phyloP scores from a whole-genome alignment of 192 early-diverging fungal species.

The Backusella circina region DNA sequence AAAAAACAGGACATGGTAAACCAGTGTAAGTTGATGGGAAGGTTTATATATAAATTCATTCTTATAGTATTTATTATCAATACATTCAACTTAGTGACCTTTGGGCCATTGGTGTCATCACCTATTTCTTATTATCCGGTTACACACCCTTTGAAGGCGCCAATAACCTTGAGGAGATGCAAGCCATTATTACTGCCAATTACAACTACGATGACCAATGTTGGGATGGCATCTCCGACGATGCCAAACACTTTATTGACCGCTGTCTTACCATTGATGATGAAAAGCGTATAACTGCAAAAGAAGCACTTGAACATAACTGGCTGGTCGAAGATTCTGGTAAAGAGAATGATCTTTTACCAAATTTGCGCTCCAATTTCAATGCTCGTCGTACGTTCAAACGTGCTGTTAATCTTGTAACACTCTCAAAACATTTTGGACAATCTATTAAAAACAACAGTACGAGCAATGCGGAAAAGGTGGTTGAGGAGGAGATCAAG shows the following conservation, averaged over 20 bases:
- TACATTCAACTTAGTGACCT: slow-evolving; percentile 47
- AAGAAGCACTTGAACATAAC: slow-evolving; percentile 69
- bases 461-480: not conserved
- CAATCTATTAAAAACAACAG: slow-evolving; percentile 20
- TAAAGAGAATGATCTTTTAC: slow-evolving; percentile 48
- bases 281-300: slow-evolving; percentile 65
- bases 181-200: slow-evolving; percentile 55
- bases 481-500: slow-evolving; percentile 17
- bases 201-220: slow-evolving; percentile 63
- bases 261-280: slow-evolving; percentile 67
- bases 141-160: slow-evolving; percentile 69
- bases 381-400: slow-evolving; percentile 67
- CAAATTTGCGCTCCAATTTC: slow-evolving; percentile 61
- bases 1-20: slow-evolving; percentile 62
- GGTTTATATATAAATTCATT: not conserved
- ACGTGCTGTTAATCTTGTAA: slow-evolving; percentile 51
- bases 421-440: slow-evolving; percentile 28
- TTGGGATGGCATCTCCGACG: slow-evolving; percentile 46
- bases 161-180: slow-evolving; percentile 47
- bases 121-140: slow-evolving; percentile 75
- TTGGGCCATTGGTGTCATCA: slow-evolving; percentile 79
- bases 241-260: slow-evolving; percentile 71
- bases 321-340: slow-evolving; percentile 52
- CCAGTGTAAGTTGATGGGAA: slow-evolving; percentile 49
- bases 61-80: too few relatives aligned